These are phyloP conservation scores for Boletus mariae DNA, from an alignment of 1,284 basidiomycete genomes.

Conservation along the genomic window DNA sequence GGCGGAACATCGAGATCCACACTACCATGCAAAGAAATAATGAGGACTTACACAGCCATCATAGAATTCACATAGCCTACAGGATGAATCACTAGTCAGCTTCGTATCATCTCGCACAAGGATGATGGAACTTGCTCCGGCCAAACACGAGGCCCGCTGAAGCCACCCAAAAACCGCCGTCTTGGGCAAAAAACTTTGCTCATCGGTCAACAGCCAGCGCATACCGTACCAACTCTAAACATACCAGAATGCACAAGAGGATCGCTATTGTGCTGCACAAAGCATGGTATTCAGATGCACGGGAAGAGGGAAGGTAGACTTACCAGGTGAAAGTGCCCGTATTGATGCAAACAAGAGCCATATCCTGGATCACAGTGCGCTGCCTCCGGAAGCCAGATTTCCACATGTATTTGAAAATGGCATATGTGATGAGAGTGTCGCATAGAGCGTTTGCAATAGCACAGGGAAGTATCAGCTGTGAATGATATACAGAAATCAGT, in stretches of 20 bases:
- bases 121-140: constrained; percentile 3
- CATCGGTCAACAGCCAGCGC: background rate
- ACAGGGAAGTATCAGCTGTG: background rate
- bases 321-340: constrained; percentile 11
- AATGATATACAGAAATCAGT: background rate
- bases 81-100: background rate
- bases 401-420: constrained; percentile 15
- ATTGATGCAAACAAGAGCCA: background rate
- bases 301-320: background rate
- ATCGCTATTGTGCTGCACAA: background rate
- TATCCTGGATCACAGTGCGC: background rate
- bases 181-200: constrained; percentile 10
- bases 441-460: constrained; percentile 1
- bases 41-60: constrained; percentile 10
- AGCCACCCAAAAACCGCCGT: background rate
- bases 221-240: background rate
- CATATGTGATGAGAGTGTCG: constrained; percentile 6
- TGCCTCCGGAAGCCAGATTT: constrained; percentile 8
- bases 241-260: background rate
- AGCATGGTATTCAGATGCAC: background rate
- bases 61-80: constrained; percentile 13
- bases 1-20: background rate
- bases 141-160: background rate
- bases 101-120: background rate
- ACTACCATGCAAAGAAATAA: background rate